These are phyloP conservation scores for Neonectria hederae DNA, from an alignment of 2,329 filamentous ascomycete species.

Conservation along the genomic window DNA sequence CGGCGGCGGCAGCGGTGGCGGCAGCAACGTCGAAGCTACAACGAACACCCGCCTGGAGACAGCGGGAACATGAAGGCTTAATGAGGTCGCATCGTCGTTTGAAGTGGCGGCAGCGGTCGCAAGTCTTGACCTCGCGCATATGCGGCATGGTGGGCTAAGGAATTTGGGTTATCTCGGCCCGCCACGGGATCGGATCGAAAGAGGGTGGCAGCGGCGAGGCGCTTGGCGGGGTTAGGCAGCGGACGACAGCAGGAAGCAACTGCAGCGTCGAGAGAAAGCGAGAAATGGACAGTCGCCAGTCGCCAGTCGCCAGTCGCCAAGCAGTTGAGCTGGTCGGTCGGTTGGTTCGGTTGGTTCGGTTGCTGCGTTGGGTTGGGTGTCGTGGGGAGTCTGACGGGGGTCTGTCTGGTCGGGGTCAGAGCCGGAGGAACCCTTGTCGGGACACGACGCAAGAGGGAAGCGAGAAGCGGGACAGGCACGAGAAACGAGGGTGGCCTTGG, in stretches of 20 bases:
- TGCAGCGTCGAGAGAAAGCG: conserved; percentile 10
- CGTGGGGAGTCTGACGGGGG: conserved; percentile 18
- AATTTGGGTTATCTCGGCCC: conserved; percentile 25
- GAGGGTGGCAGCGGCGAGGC: conserved; percentile 6
- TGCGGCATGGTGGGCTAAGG: conserved; percentile 40
- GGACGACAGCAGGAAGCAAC: background rate
- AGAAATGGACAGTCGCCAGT: conserved; percentile 11
- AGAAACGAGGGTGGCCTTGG: background rate
- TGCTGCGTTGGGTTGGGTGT: conserved; percentile 3
- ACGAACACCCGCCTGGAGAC: conserved; percentile 45
- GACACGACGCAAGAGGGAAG: conserved; percentile 3
- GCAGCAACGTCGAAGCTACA: conserved; percentile 46
- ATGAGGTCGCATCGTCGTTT: conserved; percentile 49
- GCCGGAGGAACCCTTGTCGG: conserved; percentile 22
- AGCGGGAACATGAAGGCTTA: conserved; percentile 48
- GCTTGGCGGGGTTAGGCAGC: conserved; percentile 10
- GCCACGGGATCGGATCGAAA: conserved; percentile 18
- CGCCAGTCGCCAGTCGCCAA: background rate
- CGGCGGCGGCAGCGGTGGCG: conserved; percentile 23
- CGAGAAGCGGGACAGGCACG: background rate
- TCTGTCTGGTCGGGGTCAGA: conserved; percentile 12
- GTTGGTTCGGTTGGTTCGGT: conserved; percentile 13
- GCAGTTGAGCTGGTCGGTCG: background rate
- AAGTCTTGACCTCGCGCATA: conserved; percentile 49
- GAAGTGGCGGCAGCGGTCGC: conserved; percentile 49